These are phyloP conservation scores for Cytidiella melzeri DNA, from an alignment of 768 basidiomycete genomes.

Conservation along the genomic window DNA sequence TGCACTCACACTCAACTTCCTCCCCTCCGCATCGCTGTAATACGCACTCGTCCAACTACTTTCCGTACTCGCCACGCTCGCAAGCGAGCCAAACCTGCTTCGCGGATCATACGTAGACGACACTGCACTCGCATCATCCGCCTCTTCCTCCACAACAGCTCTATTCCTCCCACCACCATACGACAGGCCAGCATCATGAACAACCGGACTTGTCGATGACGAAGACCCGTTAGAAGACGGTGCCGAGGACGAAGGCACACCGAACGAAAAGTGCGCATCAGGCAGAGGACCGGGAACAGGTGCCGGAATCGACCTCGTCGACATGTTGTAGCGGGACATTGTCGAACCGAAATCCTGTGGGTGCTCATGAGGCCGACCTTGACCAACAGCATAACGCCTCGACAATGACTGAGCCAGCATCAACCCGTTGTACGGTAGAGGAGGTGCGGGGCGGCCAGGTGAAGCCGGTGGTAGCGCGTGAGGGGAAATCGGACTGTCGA, in stretches of 20 bases:
- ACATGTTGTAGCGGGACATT: not conserved
- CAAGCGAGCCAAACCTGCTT: conserved; percentile 20
- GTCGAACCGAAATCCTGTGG: conserved; percentile 3
- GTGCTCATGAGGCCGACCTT: not conserved
- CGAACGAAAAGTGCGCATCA: conserved; percentile 23
- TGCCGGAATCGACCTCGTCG: conserved; percentile 14
- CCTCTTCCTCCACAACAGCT: conserved; percentile 20
- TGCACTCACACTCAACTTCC: not conserved
- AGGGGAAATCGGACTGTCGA: conserved; percentile 1
- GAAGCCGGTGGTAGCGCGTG: not conserved
- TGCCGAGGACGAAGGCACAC: conserved; percentile 13
- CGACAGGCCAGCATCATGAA: not conserved
- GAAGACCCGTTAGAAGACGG: conserved; percentile 10
- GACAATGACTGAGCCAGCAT: not conserved
- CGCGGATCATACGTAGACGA: conserved; percentile 10
- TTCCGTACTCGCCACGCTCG: conserved; percentile 24
- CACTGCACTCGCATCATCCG: conserved; percentile 13
- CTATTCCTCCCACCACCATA: conserved; percentile 1
- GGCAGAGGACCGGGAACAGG: conserved; percentile 24
- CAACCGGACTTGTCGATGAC: conserved; percentile 9
- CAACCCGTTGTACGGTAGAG: conserved; percentile 1
- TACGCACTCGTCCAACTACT: conserved; percentile 25
- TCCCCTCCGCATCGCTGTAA: conserved; percentile 18
- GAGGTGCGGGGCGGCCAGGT: conserved; percentile 3
- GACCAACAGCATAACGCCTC: not conserved